phyloP scores from a whole-genome alignment of 192 early-diverging fungal species.

The Coemansia sp. region DNA sequence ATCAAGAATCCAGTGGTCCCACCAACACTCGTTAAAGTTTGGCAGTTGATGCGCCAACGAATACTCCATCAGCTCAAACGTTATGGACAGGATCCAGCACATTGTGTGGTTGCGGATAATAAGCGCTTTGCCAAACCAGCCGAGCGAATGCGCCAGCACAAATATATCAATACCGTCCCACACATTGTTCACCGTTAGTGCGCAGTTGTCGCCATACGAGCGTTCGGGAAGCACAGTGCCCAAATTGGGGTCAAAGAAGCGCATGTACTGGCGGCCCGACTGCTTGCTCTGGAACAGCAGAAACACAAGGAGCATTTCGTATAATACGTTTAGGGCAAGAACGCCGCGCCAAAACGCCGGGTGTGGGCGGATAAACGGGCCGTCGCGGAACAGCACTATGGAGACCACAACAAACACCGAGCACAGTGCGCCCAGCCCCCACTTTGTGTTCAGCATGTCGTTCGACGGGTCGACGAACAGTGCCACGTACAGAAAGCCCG shows the following conservation, averaged over 20 bases:
- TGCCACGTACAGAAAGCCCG: constrained; percentile 52
- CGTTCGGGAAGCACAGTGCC: constrained; percentile 86
- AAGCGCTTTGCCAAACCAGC: constrained; percentile 93
- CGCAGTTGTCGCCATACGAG: constrained; percentile 89
- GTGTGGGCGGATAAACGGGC: constrained; percentile 91
- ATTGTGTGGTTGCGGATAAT: constrained; percentile 92
- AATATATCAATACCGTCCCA: constrained; percentile 90
- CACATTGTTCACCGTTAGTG: constrained; percentile 71
- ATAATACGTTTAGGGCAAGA: constrained; percentile 78
- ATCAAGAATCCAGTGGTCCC: constrained; percentile 98
- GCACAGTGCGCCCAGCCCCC: constrained; percentile 49
- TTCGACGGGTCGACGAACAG: constrained; percentile 46
- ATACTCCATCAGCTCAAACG: constrained; percentile 96
- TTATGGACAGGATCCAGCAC: constrained; percentile 93
- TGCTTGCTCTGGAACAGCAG: constrained; percentile 91
- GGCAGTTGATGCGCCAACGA: constrained; percentile 91
- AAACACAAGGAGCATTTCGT: constrained; percentile 88
- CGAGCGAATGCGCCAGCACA: constrained; percentile 86
- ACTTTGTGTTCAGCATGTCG: constrained; percentile 52
- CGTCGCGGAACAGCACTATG: constrained; percentile 88
- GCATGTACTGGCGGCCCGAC: constrained; percentile 77
- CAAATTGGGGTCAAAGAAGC: constrained; percentile 74
- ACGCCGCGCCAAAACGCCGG: constrained; percentile 91
- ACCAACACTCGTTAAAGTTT: constrained; percentile 99
- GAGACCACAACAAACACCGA: constrained; percentile 77